These are phyloP conservation scores for Russula vinacea DNA, from an alignment of 768 basidiomycete species.

Conservation along the genomic window DNA sequence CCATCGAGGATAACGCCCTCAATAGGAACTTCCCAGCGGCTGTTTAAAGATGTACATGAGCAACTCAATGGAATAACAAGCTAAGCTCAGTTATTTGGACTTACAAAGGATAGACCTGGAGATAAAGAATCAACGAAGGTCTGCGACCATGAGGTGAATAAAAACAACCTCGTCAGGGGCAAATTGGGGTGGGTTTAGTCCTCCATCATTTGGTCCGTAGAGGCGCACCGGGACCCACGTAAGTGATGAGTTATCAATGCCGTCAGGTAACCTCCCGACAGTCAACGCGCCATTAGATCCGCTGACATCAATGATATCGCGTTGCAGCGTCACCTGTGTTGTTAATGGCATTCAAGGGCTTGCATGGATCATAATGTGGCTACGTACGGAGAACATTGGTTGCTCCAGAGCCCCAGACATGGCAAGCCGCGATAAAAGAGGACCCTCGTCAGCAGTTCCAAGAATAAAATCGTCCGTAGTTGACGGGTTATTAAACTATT, in stretches of 20 bases:
- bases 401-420: constrained; percentile 41
- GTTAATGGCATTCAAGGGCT: background rate
- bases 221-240: constrained; percentile 64
- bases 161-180: constrained; percentile 55
- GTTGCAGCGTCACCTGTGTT: constrained; percentile 50
- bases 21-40: constrained; percentile 62
- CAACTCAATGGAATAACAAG: background rate
- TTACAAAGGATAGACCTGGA: constrained; percentile 29
- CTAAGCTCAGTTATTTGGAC: background rate
- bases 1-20: constrained; percentile 74
- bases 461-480: constrained; percentile 23
- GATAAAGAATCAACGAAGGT: constrained; percentile 26
- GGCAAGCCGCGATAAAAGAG: constrained; percentile 38
- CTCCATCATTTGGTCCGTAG: constrained; percentile 52
- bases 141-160: background rate
- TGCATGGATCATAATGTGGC: background rate
- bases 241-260: constrained; percentile 47
- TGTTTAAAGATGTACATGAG: background rate
- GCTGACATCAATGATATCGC: constrained; percentile 65
- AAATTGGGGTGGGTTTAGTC: constrained; percentile 52
- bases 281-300: constrained; percentile 63
- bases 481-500: constrained; percentile 24
- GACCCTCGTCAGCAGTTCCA: constrained; percentile 32
- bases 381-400: constrained; percentile 43
- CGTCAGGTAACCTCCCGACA: constrained; percentile 60